Percentiles rank a stretch among this genome's conserved stretches.
Conservation (phyloP, 768 basidiomycete genomes). For the Russula virescens region DNA sequence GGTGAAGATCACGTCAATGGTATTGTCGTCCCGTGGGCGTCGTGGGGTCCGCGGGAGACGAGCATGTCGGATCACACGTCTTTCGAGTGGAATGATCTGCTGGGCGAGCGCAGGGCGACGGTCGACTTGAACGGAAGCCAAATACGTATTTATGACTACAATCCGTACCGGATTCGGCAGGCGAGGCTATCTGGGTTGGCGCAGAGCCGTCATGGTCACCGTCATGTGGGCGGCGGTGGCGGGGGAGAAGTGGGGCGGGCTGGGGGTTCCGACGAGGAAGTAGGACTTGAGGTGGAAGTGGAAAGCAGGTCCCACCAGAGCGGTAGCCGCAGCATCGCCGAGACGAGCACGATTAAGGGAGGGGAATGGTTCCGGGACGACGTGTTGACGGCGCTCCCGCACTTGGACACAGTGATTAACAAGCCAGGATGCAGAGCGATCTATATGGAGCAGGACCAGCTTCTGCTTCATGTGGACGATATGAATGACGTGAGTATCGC, state of each 20-base stretch:
- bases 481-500: background rate
- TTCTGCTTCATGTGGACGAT: background rate
- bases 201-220: too few relatives aligned
- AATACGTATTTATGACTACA: slow-evolving; percentile 8
- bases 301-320: background rate
- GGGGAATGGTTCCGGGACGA: slow-evolving; percentile 1
- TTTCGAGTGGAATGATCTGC: background rate
- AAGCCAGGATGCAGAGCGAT: background rate
- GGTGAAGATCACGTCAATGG: background rate
- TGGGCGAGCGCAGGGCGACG: slow-evolving; percentile 1
- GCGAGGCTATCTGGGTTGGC: background rate
- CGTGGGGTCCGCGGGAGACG: slow-evolving; percentile 8
- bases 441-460: slow-evolving; percentile 6
- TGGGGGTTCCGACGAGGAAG: background rate
- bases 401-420: background rate
- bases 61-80: background rate
- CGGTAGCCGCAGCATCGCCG: background rate
- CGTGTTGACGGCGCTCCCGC: background rate
- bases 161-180: background rate
- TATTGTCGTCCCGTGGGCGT: background rate
- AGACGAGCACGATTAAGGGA: background rate
- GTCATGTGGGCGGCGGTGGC: background rate
- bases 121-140: background rate
- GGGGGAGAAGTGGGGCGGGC: background rate
- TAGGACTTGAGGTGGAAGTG: background rate